phyloP scores from a whole-genome alignment of 805 yeast species.

The Schizosaccharomyces osmophilus region DNA sequence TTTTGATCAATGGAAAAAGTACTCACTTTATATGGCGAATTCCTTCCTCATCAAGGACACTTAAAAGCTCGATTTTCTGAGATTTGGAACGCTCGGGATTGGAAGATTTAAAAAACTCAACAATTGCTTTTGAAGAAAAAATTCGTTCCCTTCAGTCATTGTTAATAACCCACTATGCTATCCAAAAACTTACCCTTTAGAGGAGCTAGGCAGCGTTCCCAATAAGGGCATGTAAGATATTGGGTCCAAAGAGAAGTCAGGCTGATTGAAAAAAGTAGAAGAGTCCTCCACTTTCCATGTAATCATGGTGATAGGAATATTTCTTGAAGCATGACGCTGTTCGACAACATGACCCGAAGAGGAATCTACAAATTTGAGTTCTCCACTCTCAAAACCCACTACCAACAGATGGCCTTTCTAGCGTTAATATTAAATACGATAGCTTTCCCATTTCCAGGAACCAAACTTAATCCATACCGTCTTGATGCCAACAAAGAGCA shows the following conservation, averaged over 20 bases:
- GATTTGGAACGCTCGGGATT: neutral
- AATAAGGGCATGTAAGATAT: neutral
- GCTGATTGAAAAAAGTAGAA: neutral
- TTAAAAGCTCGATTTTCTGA: neutral
- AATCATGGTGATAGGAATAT: neutral
- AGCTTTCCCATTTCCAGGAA: too few species aligned
- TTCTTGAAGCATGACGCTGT: neutral
- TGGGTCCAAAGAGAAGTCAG: neutral
- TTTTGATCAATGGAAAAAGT: neutral
- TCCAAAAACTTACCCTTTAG: neutral
- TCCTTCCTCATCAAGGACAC: neutral
- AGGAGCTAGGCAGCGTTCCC: neutral
- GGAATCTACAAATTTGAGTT: neutral
- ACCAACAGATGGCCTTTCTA: neutral
- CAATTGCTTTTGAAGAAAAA: neutral
- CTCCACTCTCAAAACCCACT: neutral
- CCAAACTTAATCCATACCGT: neutral
- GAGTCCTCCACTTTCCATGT: neutral
- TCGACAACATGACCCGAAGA: neutral
- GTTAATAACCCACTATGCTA: neutral
- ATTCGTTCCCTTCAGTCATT: neutral
- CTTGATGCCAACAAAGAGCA: neutral
- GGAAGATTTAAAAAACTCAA: neutral
- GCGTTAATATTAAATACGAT: neutral
- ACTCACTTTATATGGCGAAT: neutral